Evolutionary conservation across 306 rosid species (phyloP).

Genomic region (Pyrus pyrifolia): DNA sequence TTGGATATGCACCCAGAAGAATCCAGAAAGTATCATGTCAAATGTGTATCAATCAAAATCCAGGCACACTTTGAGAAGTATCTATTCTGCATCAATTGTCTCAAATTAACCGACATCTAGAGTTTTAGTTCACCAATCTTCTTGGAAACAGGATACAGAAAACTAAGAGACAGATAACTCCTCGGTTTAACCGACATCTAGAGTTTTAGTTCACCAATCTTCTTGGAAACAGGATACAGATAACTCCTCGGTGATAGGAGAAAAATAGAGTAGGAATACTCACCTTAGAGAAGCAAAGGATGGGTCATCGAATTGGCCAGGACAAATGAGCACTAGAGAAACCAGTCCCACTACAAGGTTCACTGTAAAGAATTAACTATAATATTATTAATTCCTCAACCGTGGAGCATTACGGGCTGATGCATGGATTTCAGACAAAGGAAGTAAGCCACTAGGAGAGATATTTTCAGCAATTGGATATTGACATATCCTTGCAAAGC

Average conservation of each 20-base stretch:
- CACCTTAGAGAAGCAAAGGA: neutral
- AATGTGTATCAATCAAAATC: too few relatives aligned
- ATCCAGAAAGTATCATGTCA: too few relatives aligned
- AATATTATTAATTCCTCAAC: neutral
- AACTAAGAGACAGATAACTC: neutral
- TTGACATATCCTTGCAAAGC: neutral
- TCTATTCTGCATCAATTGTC: neutral
- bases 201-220: too few relatives aligned
- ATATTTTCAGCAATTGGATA: neutral
- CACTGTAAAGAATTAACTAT: neutral
- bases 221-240: neutral
- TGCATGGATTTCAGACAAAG: neutral
- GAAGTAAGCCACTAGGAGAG: neutral
- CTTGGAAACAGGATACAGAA: neutral
- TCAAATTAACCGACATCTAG: neutral
- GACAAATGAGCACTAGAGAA: neutral
- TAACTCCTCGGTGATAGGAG: neutral
- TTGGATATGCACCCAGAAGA: too few relatives aligned
- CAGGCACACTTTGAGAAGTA: neutral
- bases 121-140: too few relatives aligned
- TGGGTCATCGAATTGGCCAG: neutral
- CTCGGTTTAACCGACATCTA: neutral
- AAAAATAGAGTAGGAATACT: neutral
- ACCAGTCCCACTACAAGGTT: neutral
- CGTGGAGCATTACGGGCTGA: neutral